phyloP scores from a whole-genome alignment of 1,284 basidiomycete genomes.

The Xerocomus amazonicus region DNA sequence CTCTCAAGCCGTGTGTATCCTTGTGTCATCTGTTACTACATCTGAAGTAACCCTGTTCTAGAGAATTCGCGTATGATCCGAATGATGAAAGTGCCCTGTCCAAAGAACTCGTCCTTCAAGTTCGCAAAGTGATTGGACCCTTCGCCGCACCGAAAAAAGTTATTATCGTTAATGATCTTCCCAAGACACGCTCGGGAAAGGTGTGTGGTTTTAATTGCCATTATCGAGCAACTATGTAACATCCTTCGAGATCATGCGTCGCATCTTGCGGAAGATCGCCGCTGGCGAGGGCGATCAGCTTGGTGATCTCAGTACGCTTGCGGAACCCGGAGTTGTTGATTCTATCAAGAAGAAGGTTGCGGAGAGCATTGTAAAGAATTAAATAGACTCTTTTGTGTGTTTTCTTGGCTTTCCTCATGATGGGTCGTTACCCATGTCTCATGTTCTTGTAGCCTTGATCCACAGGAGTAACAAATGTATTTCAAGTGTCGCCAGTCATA shows the following conservation, averaged over 20 bases:
- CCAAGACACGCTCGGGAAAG: conserved; percentile 98
- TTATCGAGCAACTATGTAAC: background rate
- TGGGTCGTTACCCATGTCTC: too few species aligned
- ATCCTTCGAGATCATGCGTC: conserved; percentile 74
- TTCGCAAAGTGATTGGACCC: conserved; percentile 93
- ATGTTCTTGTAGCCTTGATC: too few species aligned
- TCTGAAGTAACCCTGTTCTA: conserved; percentile 25
- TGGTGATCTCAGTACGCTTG: conserved; percentile 88
- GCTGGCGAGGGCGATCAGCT: conserved; percentile 92
- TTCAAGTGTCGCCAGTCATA: too few species aligned
- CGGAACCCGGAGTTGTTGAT: conserved; percentile 83
- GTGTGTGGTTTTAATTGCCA: conserved; percentile 36
- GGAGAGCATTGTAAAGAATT: conserved; percentile 24
- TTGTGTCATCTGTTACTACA: background rate
- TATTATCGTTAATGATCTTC: conserved; percentile 81
- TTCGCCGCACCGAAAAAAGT: conserved; percentile 96
- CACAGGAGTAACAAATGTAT: too few species aligned
- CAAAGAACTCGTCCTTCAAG: conserved; percentile 93
- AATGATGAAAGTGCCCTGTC: conserved; percentile 66
- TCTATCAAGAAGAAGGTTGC: conserved; percentile 76
- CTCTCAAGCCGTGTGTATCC: conserved; percentile 62
- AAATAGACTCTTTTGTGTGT: background rate
- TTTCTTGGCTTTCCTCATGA: too few species aligned
- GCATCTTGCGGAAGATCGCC: conserved; percentile 94
- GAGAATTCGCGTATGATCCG: conserved; percentile 78